These are phyloP conservation scores for Tranzscheliella williamsii DNA, from an alignment of 1,284 basidiomycete species.

Conservation along the genomic window DNA sequence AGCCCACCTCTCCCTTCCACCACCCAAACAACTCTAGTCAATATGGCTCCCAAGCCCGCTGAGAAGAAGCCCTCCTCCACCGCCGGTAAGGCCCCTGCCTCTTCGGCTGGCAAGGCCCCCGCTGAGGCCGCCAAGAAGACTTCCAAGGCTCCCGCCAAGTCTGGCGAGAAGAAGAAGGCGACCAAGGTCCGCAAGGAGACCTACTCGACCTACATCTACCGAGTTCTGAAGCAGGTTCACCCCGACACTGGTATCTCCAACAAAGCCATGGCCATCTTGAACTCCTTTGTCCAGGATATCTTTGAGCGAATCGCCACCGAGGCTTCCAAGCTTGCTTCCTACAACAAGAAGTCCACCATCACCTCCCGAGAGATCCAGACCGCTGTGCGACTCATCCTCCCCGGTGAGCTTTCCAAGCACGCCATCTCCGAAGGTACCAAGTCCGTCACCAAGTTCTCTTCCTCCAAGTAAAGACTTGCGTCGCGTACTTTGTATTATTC, in stretches of 20 bases:
- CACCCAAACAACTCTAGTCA: slow-evolving; percentile 14
- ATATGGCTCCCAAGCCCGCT: slow-evolving; percentile 59
- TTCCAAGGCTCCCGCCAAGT: slow-evolving; percentile 63
- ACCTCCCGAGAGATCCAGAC: slow-evolving; percentile 62
- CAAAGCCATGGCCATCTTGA: slow-evolving; percentile 63
- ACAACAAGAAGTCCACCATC: slow-evolving; percentile 62
- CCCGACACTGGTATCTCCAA: slow-evolving; percentile 64
- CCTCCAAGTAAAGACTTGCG: slow-evolving; percentile 48
- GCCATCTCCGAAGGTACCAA: slow-evolving; percentile 82
- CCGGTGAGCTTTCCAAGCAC: slow-evolving; percentile 76
- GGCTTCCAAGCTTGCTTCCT: slow-evolving; percentile 61
- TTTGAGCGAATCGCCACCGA: slow-evolving; percentile 63
- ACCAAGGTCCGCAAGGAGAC: slow-evolving; percentile 69
- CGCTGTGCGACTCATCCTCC: slow-evolving; percentile 59
- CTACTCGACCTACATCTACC: slow-evolving; percentile 62
- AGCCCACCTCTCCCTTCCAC: slow-evolving; percentile 1
- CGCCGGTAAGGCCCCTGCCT: slow-evolving; percentile 67
- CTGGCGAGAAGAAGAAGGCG: slow-evolving; percentile 69
- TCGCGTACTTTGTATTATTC: no score
- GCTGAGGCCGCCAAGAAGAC: slow-evolving; percentile 69
- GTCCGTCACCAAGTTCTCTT: slow-evolving; percentile 67
- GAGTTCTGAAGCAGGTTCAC: slow-evolving; percentile 69
- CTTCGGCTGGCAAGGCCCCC: slow-evolving; percentile 62
- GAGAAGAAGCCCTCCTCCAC: slow-evolving; percentile 67
- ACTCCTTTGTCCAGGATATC: slow-evolving; percentile 64